phyloP scores from a whole-genome alignment of 306 rosid genomes.

The Malus asiatica region DNA sequence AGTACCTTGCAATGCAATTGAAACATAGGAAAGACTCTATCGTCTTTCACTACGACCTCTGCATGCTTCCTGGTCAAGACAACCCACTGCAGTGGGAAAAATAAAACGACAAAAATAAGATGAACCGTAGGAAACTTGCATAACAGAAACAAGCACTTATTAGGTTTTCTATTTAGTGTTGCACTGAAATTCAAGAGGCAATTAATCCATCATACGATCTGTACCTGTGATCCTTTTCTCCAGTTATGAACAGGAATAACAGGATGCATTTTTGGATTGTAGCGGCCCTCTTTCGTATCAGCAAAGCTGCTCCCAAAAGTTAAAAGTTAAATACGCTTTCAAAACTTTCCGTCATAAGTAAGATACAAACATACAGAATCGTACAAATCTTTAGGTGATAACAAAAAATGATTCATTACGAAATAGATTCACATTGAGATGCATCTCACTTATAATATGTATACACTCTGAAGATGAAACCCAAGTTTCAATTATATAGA shows the following conservation, averaged over 20 bases:
- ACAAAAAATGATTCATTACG: neutral
- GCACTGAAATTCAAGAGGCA: slow-evolving; percentile 12
- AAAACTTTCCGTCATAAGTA: neutral
- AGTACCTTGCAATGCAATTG: slow-evolving; percentile 76
- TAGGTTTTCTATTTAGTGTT: slow-evolving; percentile 8
- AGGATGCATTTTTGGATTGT: slow-evolving; percentile 90
- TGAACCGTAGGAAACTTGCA: slow-evolving; percentile 2
- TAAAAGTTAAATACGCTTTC: neutral
- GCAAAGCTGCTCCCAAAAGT: slow-evolving; percentile 65
- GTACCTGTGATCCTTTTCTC: slow-evolving; percentile 99
- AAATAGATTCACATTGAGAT: neutral
- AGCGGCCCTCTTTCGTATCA: slow-evolving; percentile 89
- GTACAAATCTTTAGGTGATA: neutral
- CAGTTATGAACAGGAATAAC: slow-evolving; percentile 79
- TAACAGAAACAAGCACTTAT: neutral
- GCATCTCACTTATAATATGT: neutral
- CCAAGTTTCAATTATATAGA: neutral
- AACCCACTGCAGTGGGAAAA: slow-evolving; percentile 63
- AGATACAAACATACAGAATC: neutral
- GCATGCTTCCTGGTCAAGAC: slow-evolving; percentile 92
- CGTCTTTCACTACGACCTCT: slow-evolving; percentile 66
- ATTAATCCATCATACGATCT: neutral
- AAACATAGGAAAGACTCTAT: slow-evolving; percentile 69
- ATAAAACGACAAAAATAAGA: slow-evolving; percentile 16
- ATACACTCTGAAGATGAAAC: neutral